A percentile compares a stretch with the other conserved stretches of the same genome.
Conservation (phyloP, 2,329 filamentous ascomycete genomes). For the Neonectria sp. region DNA sequence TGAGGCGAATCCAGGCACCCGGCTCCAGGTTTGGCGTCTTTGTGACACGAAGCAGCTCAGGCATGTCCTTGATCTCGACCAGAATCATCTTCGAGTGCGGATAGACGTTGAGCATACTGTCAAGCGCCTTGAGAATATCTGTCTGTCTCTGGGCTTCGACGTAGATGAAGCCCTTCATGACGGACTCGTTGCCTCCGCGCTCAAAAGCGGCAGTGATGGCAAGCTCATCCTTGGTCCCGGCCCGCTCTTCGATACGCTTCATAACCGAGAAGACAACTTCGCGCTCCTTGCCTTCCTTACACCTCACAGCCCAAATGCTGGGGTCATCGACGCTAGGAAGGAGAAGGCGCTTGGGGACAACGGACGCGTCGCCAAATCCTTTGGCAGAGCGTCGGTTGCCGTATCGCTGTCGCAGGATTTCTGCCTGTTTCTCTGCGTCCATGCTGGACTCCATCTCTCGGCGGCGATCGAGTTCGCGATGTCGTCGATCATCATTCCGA, state of each 20-base stretch:
- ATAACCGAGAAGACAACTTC: conserved; percentile 91
- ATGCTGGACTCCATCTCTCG: conserved; percentile 89
- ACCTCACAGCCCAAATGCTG: conserved; percentile 94
- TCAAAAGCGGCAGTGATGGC: conserved; percentile 94
- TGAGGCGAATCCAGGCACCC: conserved; percentile 93
- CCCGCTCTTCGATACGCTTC: conserved; percentile 87
- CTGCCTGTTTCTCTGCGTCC: conserved; percentile 94
- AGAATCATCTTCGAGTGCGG: conserved; percentile 88
- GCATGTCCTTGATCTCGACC: conserved; percentile 97
- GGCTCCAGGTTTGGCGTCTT: conserved; percentile 89
- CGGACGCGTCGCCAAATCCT: conserved; percentile 77
- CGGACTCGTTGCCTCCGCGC: conserved; percentile 80
- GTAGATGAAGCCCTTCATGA: conserved; percentile 96
- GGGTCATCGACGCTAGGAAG: conserved; percentile 96
- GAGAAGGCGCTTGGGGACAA: conserved; percentile 88
- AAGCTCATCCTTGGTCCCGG: conserved; percentile 83
- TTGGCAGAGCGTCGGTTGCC: conserved; percentile 80
- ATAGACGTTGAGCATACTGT: conserved; percentile 91
- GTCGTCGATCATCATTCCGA: conserved; percentile 90
- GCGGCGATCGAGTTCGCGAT: conserved; percentile 93
- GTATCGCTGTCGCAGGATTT: conserved; percentile 89
- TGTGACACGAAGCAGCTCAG: conserved; percentile 90
- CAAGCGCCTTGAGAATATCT: conserved; percentile 86
- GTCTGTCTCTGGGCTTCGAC: conserved; percentile 91
- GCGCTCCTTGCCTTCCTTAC: conserved; percentile 94